Evolutionary conservation across 1,139 yeast genomes (phyloP).

Genomic region (Blastobotrys proliferans): DNA sequence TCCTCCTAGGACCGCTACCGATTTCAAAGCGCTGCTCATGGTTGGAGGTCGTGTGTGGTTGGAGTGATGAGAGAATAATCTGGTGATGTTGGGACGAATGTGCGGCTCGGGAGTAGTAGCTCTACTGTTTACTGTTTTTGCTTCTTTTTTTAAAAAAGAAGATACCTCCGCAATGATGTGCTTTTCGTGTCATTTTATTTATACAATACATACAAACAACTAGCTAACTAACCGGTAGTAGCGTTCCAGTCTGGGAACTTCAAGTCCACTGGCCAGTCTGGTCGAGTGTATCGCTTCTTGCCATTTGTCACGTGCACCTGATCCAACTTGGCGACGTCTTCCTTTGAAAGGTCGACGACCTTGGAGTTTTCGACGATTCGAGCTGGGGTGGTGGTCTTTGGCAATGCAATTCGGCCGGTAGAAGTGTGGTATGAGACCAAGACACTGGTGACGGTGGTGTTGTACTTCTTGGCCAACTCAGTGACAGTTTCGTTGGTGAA

Average conservation of each 20-base stretch:
- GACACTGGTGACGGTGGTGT: slow-evolving; percentile 56
- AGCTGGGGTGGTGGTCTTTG: slow-evolving; percentile 60
- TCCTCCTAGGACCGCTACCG: slow-evolving; percentile 77
- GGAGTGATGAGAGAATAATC: not conserved
- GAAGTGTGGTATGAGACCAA: slow-evolving; percentile 69
- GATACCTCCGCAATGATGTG: no score
- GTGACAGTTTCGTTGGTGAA: slow-evolving; percentile 39
- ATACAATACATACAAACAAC: no score
- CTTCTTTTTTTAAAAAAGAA: no score
- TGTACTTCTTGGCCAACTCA: slow-evolving; percentile 51
- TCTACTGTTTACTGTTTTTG: no score
- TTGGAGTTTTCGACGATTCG: slow-evolving; percentile 59
- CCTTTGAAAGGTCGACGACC: slow-evolving; percentile 47
- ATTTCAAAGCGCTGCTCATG: no score
- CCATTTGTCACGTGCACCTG: slow-evolving; percentile 46
- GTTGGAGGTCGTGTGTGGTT: not conserved
- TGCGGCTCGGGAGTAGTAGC: not conserved
- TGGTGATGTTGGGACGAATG: not conserved
- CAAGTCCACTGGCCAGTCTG: slow-evolving; percentile 35
- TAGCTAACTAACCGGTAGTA: not conserved
- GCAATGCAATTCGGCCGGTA: slow-evolving; percentile 66
- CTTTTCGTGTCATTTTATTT: no score
- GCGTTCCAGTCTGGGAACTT: slow-evolving; percentile 34
- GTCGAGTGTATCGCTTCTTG: slow-evolving; percentile 46
- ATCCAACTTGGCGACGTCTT: slow-evolving; percentile 50